Conservation (phyloP, 345 rosid genomes). For the Aethionema arabicum region DNA sequence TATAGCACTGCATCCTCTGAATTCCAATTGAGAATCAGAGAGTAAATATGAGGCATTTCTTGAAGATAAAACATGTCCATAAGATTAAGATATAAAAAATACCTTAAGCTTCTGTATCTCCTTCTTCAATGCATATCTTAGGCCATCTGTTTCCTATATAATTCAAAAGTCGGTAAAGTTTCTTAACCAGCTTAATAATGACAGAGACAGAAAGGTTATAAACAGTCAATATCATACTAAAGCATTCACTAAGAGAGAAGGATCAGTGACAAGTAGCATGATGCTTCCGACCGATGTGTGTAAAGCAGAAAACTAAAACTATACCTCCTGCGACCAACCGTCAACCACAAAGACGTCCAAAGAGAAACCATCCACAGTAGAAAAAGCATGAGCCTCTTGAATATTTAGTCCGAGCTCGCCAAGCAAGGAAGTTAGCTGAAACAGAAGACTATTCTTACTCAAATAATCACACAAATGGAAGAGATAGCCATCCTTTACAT, state of each 20-base stretch:
- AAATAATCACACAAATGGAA: slow-evolving; percentile 15
- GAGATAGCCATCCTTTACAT: background rate
- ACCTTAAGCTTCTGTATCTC: slow-evolving; percentile 83
- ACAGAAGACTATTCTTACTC: slow-evolving; percentile 28
- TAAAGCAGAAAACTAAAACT: slow-evolving; percentile 11
- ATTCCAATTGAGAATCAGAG: slow-evolving; percentile 4
- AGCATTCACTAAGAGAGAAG: slow-evolving; percentile 11
- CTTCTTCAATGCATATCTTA: slow-evolving; percentile 58
- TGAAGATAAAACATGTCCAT: slow-evolving; percentile 1
- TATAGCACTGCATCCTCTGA: slow-evolving; percentile 16
- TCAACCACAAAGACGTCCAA: slow-evolving; percentile 93
- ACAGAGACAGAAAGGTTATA: slow-evolving; percentile 25
- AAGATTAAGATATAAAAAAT: slow-evolving; percentile 24
- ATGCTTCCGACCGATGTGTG: background rate
- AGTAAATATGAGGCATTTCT: background rate
- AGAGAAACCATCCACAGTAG: slow-evolving; percentile 91
- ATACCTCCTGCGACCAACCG: slow-evolving; percentile 92
- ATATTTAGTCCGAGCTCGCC: slow-evolving; percentile 90
- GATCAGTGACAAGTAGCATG: slow-evolving; percentile 3
- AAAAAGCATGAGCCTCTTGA: slow-evolving; percentile 97
- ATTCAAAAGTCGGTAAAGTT: slow-evolving; percentile 28
- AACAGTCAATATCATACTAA: slow-evolving; percentile 14
- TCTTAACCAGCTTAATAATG: slow-evolving; percentile 21
- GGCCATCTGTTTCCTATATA: slow-evolving; percentile 76
- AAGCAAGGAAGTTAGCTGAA: slow-evolving; percentile 80